Evolutionary conservation across 1,284 basidiomycete species (phyloP), one percentile per base, ranked within the genome.

Genomic region (Papiliotrema fonsecae): DNA sequence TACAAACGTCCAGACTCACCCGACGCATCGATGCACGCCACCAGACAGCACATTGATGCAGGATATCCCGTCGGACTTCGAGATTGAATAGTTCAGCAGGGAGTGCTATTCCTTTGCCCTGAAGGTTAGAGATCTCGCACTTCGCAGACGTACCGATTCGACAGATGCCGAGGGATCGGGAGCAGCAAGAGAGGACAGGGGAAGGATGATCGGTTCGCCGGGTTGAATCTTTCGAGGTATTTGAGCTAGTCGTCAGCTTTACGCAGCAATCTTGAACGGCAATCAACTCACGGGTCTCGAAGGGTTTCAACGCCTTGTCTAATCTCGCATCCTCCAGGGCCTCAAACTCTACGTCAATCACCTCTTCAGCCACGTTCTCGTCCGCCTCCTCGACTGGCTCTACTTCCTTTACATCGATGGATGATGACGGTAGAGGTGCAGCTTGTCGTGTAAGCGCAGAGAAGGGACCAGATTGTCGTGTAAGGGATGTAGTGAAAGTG

Each of bases 21-120:
- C 89, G 85, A 28, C 94, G 86, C 36, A 92, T 79, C 6, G 83
- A 82, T 61, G 96, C 89, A 26, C 88, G 84, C 70, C 96, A 83
- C 68, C 96, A 90, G 9, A 88, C 83, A 34, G 92, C 86, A 63
- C 92, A 94, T 48, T 90, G 81, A 72, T 98, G 94, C 10, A 98
- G 82, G 53, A 98, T 88, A 68, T 97, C 92, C 19, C 84, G 81
- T 44, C 94, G 86, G 37, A 94, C 82, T 27, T 87, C 87, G 56
- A 88, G 84, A 58, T 81, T 79, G 73, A 98, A 99, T 24, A 98
- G 60, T 11, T 65, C 61, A 7, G 64, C 51, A 16, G 72, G 68
- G 6, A 75, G 67, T 6, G 63, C 52, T 35, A 73, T 54, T 19
- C 59, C 56, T 14, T 59, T 42, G 30, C 59, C 57, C 65, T 61